Base-by-base conservation (phyloP, 1,284 basidiomycete species). In the Hypsizygus ulmarius region DNA sequence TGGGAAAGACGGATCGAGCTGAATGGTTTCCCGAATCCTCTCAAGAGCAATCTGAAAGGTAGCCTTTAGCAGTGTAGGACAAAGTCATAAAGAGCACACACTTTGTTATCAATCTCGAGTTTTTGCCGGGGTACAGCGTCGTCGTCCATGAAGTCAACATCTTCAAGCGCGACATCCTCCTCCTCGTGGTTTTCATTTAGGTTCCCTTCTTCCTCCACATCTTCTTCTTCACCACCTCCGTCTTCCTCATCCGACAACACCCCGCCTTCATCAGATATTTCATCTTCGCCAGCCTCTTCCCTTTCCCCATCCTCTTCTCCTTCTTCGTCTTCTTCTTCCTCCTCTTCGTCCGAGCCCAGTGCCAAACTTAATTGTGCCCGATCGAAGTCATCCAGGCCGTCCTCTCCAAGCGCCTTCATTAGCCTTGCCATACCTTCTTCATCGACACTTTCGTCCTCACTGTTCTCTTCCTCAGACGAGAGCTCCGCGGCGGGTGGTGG, bases 61-160 rank as follows among this genome's bases (percentile, higher is more conserved):
- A 35, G 39, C 42, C 41, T 47, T 42, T 38, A 44, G 39, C 29
- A 36, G 30, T 45, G 16, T 44, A 15, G 14, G 47, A 39, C 15
- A 59, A 29, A 25, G 12, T 35, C 46, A 27, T 12, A 4, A 39
- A 41, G 42, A 49, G 29, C 11, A 66, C 80, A 41, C 48, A 89
- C 91, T 63, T 81, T 80, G 69, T 94, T 89, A 73, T 94, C 83
- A 44, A 90, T 81, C 56, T 87, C 84, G 45, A 92, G 73, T 74
- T 93, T 93, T 72, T 87, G 87, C 55, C 75, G 74, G 7, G 88
- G 90, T 21, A 90, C 77, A 1, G 74, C 78, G 59, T 93, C 90
- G 51, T 89, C 85, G 53, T 93, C 88, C 8, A 91, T 74, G 3
- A 77, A 78, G 11, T 84, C 86, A 5, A 80, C 73, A 38, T 90